These are phyloP conservation scores for Tympanopsis confertula DNA, from an alignment of 2,329 filamentous ascomycete species.

Conservation along the genomic window DNA sequence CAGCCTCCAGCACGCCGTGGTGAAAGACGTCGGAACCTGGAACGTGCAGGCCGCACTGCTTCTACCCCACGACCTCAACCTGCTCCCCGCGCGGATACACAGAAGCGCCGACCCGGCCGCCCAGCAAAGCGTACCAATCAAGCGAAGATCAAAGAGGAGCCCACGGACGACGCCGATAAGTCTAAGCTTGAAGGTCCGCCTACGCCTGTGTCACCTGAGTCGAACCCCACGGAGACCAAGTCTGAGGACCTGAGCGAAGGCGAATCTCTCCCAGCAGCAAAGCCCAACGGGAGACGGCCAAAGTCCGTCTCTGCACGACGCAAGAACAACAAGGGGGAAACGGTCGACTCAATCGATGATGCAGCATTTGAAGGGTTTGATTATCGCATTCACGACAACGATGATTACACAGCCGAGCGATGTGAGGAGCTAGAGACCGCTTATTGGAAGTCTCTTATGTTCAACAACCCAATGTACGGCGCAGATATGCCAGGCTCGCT, in stretches of 20 bases:
- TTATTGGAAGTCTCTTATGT: conserved; percentile 96
- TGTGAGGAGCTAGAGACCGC: conserved; percentile 88
- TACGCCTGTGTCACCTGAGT: conserved; percentile 18
- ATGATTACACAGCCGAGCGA: conserved; percentile 80
- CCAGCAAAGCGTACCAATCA: conserved; percentile 16
- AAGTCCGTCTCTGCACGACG: conserved; percentile 77
- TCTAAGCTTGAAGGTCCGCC: conserved; percentile 11
- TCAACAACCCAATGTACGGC: conserved; percentile 87
- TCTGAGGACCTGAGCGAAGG: conserved; percentile 27
- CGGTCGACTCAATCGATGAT: conserved; percentile 72
- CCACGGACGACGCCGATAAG: conserved; percentile 22
- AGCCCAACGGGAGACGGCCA: conserved; percentile 38
- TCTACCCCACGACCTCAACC: conserved; percentile 19
- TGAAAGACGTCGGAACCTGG: conserved; percentile 56
- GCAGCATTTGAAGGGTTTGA: conserved; percentile 83
- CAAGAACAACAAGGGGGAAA: conserved; percentile 73
- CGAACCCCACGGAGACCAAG: conserved; percentile 31
- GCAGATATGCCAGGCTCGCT: conserved; percentile 93
- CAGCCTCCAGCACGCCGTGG: conserved; percentile 87
- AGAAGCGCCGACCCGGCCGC: conserved; percentile 3
- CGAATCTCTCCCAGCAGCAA: conserved; percentile 37
- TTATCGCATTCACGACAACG: conserved; percentile 67
- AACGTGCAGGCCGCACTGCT: conserved; percentile 28
- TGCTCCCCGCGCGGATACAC: conserved; percentile 14
- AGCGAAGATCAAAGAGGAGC: conserved; percentile 19